Evolutionary conservation across 306 rosid genomes (phyloP).

Genomic region (Medicago truncatula): DNA sequence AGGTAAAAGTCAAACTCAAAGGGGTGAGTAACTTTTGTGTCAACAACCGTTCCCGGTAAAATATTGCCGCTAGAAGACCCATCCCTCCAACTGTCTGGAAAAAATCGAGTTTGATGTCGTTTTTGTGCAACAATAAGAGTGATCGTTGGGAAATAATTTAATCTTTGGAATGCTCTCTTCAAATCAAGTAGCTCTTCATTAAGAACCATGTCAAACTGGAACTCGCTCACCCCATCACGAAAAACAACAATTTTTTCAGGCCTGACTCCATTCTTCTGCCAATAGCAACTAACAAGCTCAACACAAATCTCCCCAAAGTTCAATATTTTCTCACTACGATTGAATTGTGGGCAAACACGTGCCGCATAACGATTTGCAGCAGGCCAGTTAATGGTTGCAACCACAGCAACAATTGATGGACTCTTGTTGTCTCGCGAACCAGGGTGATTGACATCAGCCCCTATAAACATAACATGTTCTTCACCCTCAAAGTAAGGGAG

Average conservation of each 20-base stretch:
- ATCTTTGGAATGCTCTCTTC: constrained; percentile 46
- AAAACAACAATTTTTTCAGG: constrained; percentile 68
- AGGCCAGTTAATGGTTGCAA: constrained; percentile 84
- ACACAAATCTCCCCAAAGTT: constrained; percentile 67
- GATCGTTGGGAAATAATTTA: constrained; percentile 58
- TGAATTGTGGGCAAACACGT: constrained; percentile 62
- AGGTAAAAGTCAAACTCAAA: constrained; percentile 82
- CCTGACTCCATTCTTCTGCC: constrained; percentile 49
- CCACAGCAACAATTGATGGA: constrained; percentile 83
- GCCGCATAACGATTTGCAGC: constrained; percentile 83
- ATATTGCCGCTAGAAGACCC: constrained; percentile 57
- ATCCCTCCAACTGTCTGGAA: constrained; percentile 51
- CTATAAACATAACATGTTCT: constrained; percentile 75
- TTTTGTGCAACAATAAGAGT: constrained; percentile 81
- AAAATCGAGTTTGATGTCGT: constrained; percentile 76
- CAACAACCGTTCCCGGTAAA: constrained; percentile 79
- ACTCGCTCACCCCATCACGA: constrained; percentile 83
- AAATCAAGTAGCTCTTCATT: constrained; percentile 72
- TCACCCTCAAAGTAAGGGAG: constrained; percentile 54
- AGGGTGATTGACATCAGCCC: constrained; percentile 93
- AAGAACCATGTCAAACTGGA: constrained; percentile 87
- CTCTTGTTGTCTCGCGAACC: constrained; percentile 50
- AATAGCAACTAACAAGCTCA: constrained; percentile 67
- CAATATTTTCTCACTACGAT: constrained; percentile 59
- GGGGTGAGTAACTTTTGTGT: constrained; percentile 65